Evolutionary conservation across 768 basidiomycete species (phyloP), one percentile per base, ranked within the genome.

Genomic region (Hygrophoropsis aurantiaca): DNA sequence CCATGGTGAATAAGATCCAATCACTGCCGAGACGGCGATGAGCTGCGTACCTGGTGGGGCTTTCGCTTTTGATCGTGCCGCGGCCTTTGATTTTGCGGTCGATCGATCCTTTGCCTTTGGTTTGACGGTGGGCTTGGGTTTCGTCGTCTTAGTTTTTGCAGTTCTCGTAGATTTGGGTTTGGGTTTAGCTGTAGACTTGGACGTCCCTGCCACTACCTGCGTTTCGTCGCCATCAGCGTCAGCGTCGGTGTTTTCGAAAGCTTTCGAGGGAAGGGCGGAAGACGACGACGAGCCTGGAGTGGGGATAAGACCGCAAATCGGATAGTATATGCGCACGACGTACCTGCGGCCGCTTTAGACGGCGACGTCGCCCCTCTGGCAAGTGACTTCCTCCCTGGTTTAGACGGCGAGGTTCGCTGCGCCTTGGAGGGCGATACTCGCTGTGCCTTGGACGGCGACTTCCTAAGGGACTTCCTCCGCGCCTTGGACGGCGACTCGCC

Each of bases 401-500:
- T 44, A 18, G n/a, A 8, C 9, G 19, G 8, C 38, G 35, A 38
- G 19, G 35, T 42, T 32, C 39, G 43, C 19, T 44, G 35, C 4
- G n/a, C 20, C 39, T 44, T 44, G 35, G 43, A 42, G 23, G 42
- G 42, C 11, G 42, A 44, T 16, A 21, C 10, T 32, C 39, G 43
- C 19, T 44, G 35, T 4, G n/a, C 20, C 39, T 44, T 44, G 38
- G 44, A 42, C 20, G 34, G 44, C 11, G 44, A 46, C 13, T 25
- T 42, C 16, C 8, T 21, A 13, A 19, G 41, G 18, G 11, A 18
- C 18, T 42, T 46, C 3, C 21, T 25, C 4, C 16, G 21, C 0
- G 44, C n/a, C 46, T 72, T 75, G 40, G 60, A 58, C 2, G 79
- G 79, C 1, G 75, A 77, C 47, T 76, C 74, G 9, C 72, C 72